These are phyloP conservation scores for Scedosporium aurantiacum DNA, from an alignment of 2,329 filamentous ascomycete genomes.

Conservation along the genomic window DNA sequence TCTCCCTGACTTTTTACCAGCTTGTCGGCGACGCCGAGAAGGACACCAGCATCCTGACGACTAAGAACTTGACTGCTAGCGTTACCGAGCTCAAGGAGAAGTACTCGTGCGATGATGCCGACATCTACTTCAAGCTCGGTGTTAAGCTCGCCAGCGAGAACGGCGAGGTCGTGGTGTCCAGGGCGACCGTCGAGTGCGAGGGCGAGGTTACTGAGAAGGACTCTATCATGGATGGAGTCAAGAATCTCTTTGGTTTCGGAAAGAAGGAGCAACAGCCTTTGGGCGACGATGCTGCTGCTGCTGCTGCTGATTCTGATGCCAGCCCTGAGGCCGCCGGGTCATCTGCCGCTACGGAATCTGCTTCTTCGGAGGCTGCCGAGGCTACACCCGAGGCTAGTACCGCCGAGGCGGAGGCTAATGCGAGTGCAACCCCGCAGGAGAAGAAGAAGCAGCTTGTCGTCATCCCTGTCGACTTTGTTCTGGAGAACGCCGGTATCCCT, in stretches of 20 bases:
- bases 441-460: constrained; percentile 48
- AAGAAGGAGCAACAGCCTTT: constrained; percentile 75
- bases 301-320: constrained; percentile 12
- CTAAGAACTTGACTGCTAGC: constrained; percentile 76
- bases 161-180: constrained; percentile 68
- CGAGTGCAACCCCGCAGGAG: constrained; percentile 36
- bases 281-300: constrained; percentile 31
- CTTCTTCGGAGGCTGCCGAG: constrained; percentile 12
- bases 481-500: constrained; percentile 40
- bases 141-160: constrained; percentile 61
- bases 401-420: constrained; percentile 36
- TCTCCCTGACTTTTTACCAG: constrained; percentile 71
- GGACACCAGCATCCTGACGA: constrained; percentile 55
- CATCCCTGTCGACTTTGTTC: constrained; percentile 38
- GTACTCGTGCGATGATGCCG: constrained; percentile 63
- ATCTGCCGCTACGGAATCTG: constrained; percentile 16
- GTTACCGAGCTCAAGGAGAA: constrained; percentile 69
- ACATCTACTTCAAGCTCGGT: constrained; percentile 70
- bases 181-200: constrained; percentile 76
- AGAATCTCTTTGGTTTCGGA: constrained; percentile 91
- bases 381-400: constrained; percentile 28
- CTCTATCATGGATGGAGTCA: constrained; percentile 82
- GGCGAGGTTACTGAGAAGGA: constrained; percentile 63
- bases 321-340: constrained; percentile 8
- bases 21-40: constrained; percentile 48